Evolutionary conservation across 805 yeast genomes (phyloP).

Genomic region (Candida verbasci): DNA sequence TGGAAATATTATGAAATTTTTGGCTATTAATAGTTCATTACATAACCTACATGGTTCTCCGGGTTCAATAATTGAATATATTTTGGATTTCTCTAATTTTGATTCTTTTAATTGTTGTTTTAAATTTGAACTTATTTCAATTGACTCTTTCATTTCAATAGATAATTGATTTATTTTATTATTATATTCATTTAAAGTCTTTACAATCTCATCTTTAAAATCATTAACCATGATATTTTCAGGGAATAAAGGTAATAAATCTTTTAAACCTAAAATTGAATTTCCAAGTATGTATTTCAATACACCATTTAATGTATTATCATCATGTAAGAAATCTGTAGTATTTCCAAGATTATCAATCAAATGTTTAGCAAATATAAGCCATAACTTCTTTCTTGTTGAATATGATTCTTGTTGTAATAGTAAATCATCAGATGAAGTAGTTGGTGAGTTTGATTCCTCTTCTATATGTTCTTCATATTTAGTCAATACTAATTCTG

Average conservation of each 20-base stretch:
- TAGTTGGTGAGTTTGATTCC: neutral
- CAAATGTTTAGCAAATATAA: slow-evolving; percentile 54
- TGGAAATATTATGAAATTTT: slow-evolving; percentile 79
- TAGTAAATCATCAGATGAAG: no score
- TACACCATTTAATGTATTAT: slow-evolving; percentile 16
- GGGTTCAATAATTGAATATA: slow-evolving; percentile 68
- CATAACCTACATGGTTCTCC: slow-evolving; percentile 81
- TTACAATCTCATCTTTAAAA: slow-evolving; percentile 77
- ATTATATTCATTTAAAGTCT: slow-evolving; percentile 73
- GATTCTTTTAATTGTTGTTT: slow-evolving; percentile 52
- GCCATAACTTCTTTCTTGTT: slow-evolving; percentile 69
- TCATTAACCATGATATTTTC: slow-evolving; percentile 77
- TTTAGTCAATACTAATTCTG: slow-evolving; percentile 29
- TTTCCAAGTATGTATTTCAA: slow-evolving; percentile 24
- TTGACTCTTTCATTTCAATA: slow-evolving; percentile 70
- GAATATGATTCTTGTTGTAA: slow-evolving; percentile 31
- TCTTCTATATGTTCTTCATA: slow-evolving; percentile 21
- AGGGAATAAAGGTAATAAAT: slow-evolving; percentile 79
- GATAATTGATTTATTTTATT: slow-evolving; percentile 60
- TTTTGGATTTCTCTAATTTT: slow-evolving; percentile 28
- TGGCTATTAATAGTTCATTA: slow-evolving; percentile 57
- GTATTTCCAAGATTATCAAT: slow-evolving; percentile 26
- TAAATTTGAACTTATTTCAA: slow-evolving; percentile 55
- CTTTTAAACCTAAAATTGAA: slow-evolving; percentile 61
- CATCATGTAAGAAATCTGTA: slow-evolving; percentile 10